These are phyloP conservation scores for Chalaropsis thielavioides DNA, from an alignment of 2,329 filamentous ascomycete genomes.

Conservation along the genomic window DNA sequence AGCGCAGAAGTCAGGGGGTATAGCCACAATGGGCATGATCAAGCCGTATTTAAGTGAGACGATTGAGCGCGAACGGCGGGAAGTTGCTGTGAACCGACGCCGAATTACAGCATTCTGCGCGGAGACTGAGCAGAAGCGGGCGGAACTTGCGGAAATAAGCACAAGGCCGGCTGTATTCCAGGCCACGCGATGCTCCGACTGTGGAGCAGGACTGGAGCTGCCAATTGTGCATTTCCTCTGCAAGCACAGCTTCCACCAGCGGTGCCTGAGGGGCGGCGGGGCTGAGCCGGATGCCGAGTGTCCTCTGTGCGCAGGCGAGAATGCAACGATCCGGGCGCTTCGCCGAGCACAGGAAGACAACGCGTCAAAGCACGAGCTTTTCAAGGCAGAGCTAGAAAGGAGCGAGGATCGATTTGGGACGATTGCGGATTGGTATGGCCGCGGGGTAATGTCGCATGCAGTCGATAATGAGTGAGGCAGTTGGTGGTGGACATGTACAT, in stretches of 20 bases:
- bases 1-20: conserved; percentile 32
- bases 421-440: conserved; percentile 85
- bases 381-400: conserved; percentile 61
- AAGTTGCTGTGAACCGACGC: conserved; percentile 66
- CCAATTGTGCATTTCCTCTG: conserved; percentile 92
- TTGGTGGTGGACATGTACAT: neutral
- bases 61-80: conserved; percentile 73
- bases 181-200: conserved; percentile 73
- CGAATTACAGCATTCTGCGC: conserved; percentile 70
- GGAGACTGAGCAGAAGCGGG: conserved; percentile 67
- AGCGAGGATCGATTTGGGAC: conserved; percentile 79
- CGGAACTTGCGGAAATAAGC: conserved; percentile 62
- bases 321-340: conserved; percentile 79
- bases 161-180: conserved; percentile 80
- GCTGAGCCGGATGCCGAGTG: conserved; percentile 56
- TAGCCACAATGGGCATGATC: conserved; percentile 95
- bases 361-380: conserved; percentile 76
- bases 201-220: conserved; percentile 62
- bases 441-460: conserved; percentile 64
- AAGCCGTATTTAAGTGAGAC: conserved; percentile 83
- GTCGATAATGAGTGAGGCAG: conserved; percentile 21
- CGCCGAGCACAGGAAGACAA: conserved; percentile 74
- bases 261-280: conserved; percentile 49
- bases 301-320: conserved; percentile 68
- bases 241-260: conserved; percentile 91